phyloP scores from a whole-genome alignment of 2,329 filamentous ascomycete species.

The Acarospora socialis region DNA sequence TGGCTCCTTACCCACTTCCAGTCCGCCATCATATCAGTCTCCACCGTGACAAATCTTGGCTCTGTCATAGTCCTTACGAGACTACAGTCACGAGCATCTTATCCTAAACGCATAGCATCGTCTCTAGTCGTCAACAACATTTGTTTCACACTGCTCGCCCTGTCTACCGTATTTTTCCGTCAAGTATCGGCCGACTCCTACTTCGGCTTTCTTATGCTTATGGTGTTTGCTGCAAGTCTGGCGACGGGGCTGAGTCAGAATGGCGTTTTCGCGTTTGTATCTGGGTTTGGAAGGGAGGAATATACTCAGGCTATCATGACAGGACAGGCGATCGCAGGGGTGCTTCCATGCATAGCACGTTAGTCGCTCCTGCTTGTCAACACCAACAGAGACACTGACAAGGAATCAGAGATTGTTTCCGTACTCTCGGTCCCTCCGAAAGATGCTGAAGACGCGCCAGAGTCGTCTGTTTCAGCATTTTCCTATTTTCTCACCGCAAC shows the following conservation, averaged over 20 bases:
- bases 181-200: constrained; percentile 50
- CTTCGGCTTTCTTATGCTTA: constrained; percentile 65
- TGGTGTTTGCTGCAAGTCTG: constrained; percentile 65
- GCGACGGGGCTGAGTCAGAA: constrained; percentile 84
- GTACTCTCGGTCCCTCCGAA: constrained; percentile 47
- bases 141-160: constrained; percentile 62
- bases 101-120: constrained; percentile 69
- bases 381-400: too few species aligned
- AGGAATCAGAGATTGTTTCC: constrained; percentile 72
- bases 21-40: constrained; percentile 74
- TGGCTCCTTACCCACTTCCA: constrained; percentile 75
- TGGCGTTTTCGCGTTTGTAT: constrained; percentile 81
- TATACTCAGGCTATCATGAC: constrained; percentile 97
- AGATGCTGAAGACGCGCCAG: constrained; percentile 22
- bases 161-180: constrained; percentile 60
- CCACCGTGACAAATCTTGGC: constrained; percentile 66
- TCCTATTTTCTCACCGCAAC: constrained; percentile 86
- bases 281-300: constrained; percentile 64
- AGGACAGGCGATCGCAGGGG: constrained; percentile 82
- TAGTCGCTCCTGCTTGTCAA: too few species aligned
- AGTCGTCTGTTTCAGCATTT: constrained; percentile 59
- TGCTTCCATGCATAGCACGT: constrained; percentile 74
- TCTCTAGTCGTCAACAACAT: constrained; percentile 64
- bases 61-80: constrained; percentile 65
- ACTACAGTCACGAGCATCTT: constrained; percentile 69